Conservation (phyloP, 805 yeast genomes). For the Maudiozyma turicensis region DNA sequence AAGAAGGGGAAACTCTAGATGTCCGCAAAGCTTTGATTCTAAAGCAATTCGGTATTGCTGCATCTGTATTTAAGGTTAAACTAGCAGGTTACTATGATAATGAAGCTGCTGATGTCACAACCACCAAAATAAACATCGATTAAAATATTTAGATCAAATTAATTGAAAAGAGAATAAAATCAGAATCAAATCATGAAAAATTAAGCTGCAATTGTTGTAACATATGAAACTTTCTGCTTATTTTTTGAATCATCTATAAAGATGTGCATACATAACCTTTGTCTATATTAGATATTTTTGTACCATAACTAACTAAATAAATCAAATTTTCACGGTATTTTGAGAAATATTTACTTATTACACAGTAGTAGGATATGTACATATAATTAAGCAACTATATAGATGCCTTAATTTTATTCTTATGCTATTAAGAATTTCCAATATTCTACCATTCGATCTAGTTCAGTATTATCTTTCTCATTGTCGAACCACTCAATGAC, state of each 20-base stretch:
- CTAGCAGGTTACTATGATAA: conserved; percentile 70
- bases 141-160: not conserved
- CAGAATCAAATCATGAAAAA: no score
- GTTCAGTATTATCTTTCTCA: conserved; percentile 1
- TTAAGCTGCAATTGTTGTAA: not conserved
- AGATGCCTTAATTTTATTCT: not conserved
- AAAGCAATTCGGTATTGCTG: conserved; percentile 93
- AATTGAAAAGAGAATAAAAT: no score
- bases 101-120: conserved; percentile 34
- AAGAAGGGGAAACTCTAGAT: conserved; percentile 69
- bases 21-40: conserved; percentile 85
- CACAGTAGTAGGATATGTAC: not conserved
- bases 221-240: not conserved
- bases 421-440: conserved; percentile 18
- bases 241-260: no score
- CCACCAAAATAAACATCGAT: conserved; percentile 30
- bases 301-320: conserved; percentile 1
- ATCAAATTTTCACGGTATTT: not conserved
- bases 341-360: no score
- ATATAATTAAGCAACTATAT: conserved; percentile 1
- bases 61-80: conserved; percentile 78
- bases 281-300: not conserved
- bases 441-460: conserved; percentile 16
- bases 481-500: conserved; percentile 6
- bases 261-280: no score